Evolutionary conservation across 1,284 basidiomycete species (phyloP), one percentile per base, ranked within the genome.

Genomic region (Sporisorium exsertum): DNA sequence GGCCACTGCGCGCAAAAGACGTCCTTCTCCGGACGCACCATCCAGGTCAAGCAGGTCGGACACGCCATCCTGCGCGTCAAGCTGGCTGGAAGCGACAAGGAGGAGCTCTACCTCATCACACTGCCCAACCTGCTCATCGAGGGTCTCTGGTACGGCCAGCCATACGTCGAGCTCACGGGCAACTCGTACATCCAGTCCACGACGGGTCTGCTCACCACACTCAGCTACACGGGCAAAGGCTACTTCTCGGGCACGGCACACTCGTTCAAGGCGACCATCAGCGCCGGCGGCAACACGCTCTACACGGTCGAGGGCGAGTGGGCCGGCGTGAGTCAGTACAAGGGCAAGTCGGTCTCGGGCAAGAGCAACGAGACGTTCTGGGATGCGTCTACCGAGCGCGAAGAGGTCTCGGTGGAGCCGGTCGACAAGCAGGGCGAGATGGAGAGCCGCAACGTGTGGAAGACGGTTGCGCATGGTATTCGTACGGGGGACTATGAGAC

Each of bases 1-100:
- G 96, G 96, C 24, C 94, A 97, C 87, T 95, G 91, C 78, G 96
- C 94, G 9, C 96, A 99, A 87, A 98, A 98, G 90, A 98, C 96
- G 8, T 87, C 87, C 24, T 90, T 90, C 86, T 88, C 88, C 40
- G 88, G 88, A 26, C 88, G 89, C 9, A 91, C 91, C 71, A 97
- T 98, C 62, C 86, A 91, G 87, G 96, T 99, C 59, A 95, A 94
- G 87, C 96, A 99, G 87, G 92, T 97, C 74, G 96, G 96, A 7
- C 96, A 99, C 82, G 95, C 95, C 7, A 87, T 93, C 32, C 88
- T 99, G 46, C 92, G 90, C 15, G 89, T 97, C 63, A 87, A 89
- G 62, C 88, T 90, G 5, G 91, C 90, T 3, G 83, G 81, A 35
- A 87, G 88, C 69, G 92, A 94, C 84, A 61, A 63, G 43, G 81